Evolutionary conservation across 306 rosid species (phyloP).

Genomic region (Quercus variabilis): DNA sequence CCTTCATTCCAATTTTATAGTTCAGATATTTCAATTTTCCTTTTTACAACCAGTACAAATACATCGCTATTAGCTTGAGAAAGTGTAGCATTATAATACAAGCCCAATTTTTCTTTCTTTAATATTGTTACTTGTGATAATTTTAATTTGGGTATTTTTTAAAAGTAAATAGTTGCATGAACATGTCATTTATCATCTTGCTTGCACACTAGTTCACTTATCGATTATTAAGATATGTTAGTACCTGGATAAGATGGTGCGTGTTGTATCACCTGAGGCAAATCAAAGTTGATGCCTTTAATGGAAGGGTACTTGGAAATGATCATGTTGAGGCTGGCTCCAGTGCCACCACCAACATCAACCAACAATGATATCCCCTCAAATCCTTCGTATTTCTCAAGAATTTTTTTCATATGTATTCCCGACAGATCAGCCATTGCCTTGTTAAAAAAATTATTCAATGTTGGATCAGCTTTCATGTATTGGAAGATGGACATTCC

Average conservation of each 20-base stretch:
- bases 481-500: slow-evolving; percentile 23
- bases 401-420: slow-evolving; percentile 11
- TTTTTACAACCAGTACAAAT: no score
- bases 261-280: background rate
- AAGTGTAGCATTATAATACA: no score
- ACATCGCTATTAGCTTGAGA: no score
- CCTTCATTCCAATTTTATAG: no score
- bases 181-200: no score
- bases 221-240: background rate
- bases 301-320: slow-evolving; percentile 17
- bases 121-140: no score
- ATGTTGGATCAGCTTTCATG: background rate
- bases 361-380: slow-evolving; percentile 32
- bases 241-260: background rate
- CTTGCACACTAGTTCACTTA: no score
- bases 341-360: slow-evolving; percentile 35
- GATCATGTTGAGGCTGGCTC: slow-evolving; percentile 25
- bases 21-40: background rate
- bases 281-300: background rate
- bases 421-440: slow-evolving; percentile 17
- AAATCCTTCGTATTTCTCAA: slow-evolving; percentile 25
- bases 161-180: no score
- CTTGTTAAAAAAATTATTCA: slow-evolving; percentile 17
- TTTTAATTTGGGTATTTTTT: no score
- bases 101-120: no score